phyloP scores from a whole-genome alignment of 306 rosid genomes.

The Sechiopsis laciniata region DNA sequence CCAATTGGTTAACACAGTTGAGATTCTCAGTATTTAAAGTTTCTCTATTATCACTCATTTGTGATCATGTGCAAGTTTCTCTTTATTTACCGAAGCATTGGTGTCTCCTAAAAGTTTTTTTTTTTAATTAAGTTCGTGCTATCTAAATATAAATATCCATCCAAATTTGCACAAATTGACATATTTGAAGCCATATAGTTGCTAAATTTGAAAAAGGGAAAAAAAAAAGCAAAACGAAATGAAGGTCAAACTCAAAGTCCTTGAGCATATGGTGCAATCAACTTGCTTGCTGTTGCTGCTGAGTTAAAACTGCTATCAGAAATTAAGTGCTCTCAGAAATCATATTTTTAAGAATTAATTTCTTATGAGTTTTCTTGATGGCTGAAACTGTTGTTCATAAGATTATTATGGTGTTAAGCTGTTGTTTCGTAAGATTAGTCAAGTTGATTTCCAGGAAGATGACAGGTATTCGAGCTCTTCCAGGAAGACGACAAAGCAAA shows the following conservation, averaged over 20 bases:
- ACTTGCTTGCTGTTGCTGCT: too few relatives aligned
- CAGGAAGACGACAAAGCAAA: conserved; percentile 22
- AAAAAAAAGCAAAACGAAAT: background rate
- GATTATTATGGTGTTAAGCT: too few relatives aligned
- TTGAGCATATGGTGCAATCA: too few relatives aligned
- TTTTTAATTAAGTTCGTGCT: background rate
- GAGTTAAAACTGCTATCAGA: too few relatives aligned
- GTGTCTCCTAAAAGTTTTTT: background rate
- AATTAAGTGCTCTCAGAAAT: too few relatives aligned
- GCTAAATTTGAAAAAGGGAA: background rate
- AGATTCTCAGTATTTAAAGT: background rate
- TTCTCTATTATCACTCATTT: background rate
- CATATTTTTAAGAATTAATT: too few relatives aligned
- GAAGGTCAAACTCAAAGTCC: too few relatives aligned
- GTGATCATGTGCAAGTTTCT: background rate
- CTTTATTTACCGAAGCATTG: background rate
- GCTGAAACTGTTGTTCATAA: too few relatives aligned
- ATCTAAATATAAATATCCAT: background rate
- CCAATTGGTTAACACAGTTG: background rate
- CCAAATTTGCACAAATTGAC: background rate
- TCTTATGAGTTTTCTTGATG: too few relatives aligned
- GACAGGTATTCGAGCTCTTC: conserved; percentile 31
- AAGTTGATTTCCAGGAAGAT: conserved; percentile 38
- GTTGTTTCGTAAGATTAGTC: background rate
- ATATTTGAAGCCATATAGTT: background rate